Evolutionary conservation across 371 early-diverging fungal genomes (phyloP), one percentile per base, ranked within the genome.

Genomic region (Furculomyces boomerangus): DNA sequence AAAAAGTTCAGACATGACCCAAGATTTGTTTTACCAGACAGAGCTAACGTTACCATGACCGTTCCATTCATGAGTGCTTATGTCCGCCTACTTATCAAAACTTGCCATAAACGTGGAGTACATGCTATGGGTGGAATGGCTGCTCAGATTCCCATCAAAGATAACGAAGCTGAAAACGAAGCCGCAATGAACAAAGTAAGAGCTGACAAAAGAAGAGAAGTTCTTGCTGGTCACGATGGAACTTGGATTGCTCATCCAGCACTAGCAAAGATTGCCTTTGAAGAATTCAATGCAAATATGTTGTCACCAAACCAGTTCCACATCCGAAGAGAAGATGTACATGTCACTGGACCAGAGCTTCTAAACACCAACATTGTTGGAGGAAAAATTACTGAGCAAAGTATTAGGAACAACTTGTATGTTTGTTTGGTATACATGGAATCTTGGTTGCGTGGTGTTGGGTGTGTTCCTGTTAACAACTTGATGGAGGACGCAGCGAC

Each of bases 91-190:
- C 74, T 94, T 60, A 93, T 94, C 72, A 83, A 93, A 76, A 93
- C 93, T 13, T 94, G 95, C 69, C 95, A 94, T 72, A 80, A 79
- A 73, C 88, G 93, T 48, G 91, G 92, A 50, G 95, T 94, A 14
- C 95, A 94, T 65, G 95, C 95, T 47, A 94, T 94, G 93, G 95
- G 95, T 52, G 95, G 95, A 40, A 94, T 93, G 95, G 93, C 95
- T 39, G 95, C 95, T 31, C 91, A 92, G 68, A 94, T 94, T 62
- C 95, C 95, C 43, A 91, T 93, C 80, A 90, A 90, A 77, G 79
- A 83, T 72, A 77, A 94, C 67, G 62, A 72, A 32, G 65, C 74
- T 46, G 90, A 88, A 48, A 94, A 94, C 74, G 74, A 83, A 55
- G 79, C 82, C 10, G 93, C 95, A 43, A 80, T 94, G 78, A 76